Conservation (phyloP, 2,329 filamentous ascomycete species). For the Talaromyces islandicus region DNA sequence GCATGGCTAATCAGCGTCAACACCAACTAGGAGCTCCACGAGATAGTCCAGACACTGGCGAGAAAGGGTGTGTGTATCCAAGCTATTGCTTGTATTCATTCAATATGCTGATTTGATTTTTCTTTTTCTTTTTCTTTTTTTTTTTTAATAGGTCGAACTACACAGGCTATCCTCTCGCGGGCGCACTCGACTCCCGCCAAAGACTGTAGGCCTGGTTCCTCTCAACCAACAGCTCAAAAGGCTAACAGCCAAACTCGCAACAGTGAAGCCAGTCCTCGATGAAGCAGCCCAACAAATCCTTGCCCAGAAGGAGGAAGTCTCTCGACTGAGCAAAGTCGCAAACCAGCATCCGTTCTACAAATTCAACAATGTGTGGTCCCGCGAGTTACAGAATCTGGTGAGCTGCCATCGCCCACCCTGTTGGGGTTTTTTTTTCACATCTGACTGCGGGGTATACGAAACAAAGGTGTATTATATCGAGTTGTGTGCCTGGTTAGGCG, state of each 20-base stretch:
- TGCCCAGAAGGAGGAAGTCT: slow-evolving; percentile 65
- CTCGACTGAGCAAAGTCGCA: slow-evolving; percentile 64
- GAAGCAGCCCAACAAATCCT: slow-evolving; percentile 65
- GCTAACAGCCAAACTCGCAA: neutral
- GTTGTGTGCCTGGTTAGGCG: slow-evolving; percentile 72
- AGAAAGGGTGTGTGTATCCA: slow-evolving; percentile 53
- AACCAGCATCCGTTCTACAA: slow-evolving; percentile 96
- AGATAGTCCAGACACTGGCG: slow-evolving; percentile 75
- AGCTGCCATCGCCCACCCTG: slow-evolving; percentile 26
- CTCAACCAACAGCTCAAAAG: neutral
- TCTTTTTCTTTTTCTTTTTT: neutral
- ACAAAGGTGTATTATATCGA: slow-evolving; percentile 52
- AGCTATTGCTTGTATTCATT: neutral
- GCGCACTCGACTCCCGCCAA: slow-evolving; percentile 78
- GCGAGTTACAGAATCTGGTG: slow-evolving; percentile 74
- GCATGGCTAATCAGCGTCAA: neutral
- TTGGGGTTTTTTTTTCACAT: neutral
- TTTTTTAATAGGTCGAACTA: slow-evolving; percentile 56
- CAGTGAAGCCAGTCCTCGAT: slow-evolving; percentile 63
- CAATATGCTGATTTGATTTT: neutral
- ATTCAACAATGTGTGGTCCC: slow-evolving; percentile 84
- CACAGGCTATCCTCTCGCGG: slow-evolving; percentile 76
- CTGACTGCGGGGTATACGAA: neutral
- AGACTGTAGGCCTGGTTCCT: slow-evolving; percentile 44
- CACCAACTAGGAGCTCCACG: slow-evolving; percentile 57